Evolutionary conservation across 1,284 basidiomycete species (phyloP).

Genomic region (Ceratobasidium sp.): DNA sequence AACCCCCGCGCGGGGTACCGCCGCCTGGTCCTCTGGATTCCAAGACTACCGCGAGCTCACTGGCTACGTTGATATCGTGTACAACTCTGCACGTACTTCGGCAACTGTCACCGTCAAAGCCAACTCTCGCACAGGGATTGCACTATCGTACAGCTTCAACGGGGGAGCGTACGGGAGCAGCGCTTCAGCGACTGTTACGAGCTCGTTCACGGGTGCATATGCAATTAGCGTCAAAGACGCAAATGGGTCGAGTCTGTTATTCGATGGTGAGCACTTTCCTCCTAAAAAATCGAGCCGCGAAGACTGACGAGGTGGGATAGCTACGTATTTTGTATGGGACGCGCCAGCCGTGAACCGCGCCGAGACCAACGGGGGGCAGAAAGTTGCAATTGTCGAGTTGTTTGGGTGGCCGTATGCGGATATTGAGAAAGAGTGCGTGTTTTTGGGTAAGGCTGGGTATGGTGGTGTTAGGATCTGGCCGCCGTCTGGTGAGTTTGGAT

Average conservation of each 20-base stretch:
- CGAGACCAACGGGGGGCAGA: slow-evolving; percentile 40
- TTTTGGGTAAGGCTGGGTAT: slow-evolving; percentile 43
- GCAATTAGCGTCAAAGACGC: slow-evolving; percentile 40
- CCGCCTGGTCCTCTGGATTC: slow-evolving; percentile 39
- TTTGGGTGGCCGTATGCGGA: slow-evolving; percentile 43
- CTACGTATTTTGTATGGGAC: slow-evolving; percentile 41
- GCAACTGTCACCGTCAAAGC: slow-evolving; percentile 43
- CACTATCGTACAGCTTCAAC: slow-evolving; percentile 37
- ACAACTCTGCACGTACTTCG: slow-evolving; percentile 41
- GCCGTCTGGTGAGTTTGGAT: slow-evolving; percentile 24
- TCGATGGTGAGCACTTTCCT: slow-evolving; percentile 26
- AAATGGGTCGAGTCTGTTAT: slow-evolving; percentile 25
- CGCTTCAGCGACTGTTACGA: slow-evolving; percentile 32
- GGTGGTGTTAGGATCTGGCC: slow-evolving; percentile 44
- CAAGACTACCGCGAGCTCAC: slow-evolving; percentile 45
- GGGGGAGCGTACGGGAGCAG: slow-evolving; percentile 34
- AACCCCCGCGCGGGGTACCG: slow-evolving; percentile 32
- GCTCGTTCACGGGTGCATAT: slow-evolving; percentile 38
- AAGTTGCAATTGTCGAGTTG: slow-evolving; percentile 40
- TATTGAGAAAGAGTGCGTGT: slow-evolving; percentile 43
- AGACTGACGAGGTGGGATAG: not conserved
- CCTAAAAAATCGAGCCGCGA: not conserved
- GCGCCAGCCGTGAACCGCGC: slow-evolving; percentile 30
- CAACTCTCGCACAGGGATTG: slow-evolving; percentile 34
- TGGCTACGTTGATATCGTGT: slow-evolving; percentile 40